Conservation (phyloP, 805 yeast species). For the Sungouiozyma intestinalis region DNA sequence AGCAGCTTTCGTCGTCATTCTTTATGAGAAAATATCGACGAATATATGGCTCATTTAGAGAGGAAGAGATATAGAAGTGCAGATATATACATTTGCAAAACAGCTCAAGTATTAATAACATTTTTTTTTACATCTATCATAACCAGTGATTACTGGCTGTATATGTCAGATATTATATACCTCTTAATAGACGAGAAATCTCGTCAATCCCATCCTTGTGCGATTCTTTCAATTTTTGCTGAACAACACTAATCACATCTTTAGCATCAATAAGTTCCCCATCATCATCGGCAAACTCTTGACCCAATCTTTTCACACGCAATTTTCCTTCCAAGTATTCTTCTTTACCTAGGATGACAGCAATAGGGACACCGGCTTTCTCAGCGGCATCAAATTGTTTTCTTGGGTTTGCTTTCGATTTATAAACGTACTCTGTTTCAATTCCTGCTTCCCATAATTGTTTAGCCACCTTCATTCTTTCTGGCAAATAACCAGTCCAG, state of each 20-base stretch:
- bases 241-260: conserved; percentile 45
- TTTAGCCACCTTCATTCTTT: conserved; percentile 82
- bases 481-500: conserved; percentile 86
- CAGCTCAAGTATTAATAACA: neutral
- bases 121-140: neutral
- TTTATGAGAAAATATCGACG: no score
- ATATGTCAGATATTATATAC: conserved; percentile 30
- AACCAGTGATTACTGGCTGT: neutral
- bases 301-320: conserved; percentile 81
- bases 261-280: conserved; percentile 67
- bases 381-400: conserved; percentile 98
- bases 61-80: neutral
- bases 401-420: conserved; percentile 86
- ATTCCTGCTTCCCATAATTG: conserved; percentile 80
- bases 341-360: conserved; percentile 92
- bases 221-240: conserved; percentile 43
- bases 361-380: conserved; percentile 79
- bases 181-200: conserved; percentile 51
- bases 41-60: no score
- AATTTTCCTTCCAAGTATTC: conserved; percentile 70
- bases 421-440: conserved; percentile 84
- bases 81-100: neutral
- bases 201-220: conserved; percentile 47
- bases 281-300: conserved; percentile 77
- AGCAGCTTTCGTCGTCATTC: no score